phyloP scores from a whole-genome alignment of 2,329 filamentous ascomycete species.

The Cladosporium sphaerospermum region DNA sequence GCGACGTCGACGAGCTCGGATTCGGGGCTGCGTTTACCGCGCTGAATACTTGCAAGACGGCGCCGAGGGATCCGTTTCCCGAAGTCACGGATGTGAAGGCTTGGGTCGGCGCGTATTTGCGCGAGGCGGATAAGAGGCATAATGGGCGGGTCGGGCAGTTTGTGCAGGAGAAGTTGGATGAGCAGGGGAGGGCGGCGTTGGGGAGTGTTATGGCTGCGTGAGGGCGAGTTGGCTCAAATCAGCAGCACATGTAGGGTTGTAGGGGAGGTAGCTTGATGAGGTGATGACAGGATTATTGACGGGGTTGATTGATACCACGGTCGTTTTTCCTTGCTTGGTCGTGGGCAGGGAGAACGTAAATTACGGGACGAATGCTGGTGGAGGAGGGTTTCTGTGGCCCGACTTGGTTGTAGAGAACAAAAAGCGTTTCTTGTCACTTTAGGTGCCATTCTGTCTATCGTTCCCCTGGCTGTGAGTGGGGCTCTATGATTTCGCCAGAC shows the following conservation, averaged over 20 bases:
- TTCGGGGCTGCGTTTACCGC: conserved; percentile 94
- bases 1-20: conserved; percentile 88
- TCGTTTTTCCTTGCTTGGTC: not conserved
- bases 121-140: conserved; percentile 68
- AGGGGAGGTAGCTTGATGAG: not conserved
- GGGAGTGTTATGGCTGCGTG: conserved; percentile 30
- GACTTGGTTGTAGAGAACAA: not conserved
- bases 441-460: too few species aligned
- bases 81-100: conserved; percentile 70
- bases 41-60: conserved; percentile 79
- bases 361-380: not conserved
- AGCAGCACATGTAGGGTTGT: not conserved
- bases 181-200: conserved; percentile 36
- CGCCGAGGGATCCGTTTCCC: conserved; percentile 72
- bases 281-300: not conserved
- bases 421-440: too few species aligned
- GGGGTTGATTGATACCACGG: conserved; percentile 5
- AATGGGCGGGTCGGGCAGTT: conserved; percentile 64
- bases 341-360: not conserved
- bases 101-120: conserved; percentile 80
- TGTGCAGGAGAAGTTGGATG: conserved; percentile 61
- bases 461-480: too few species aligned
- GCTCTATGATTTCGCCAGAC: too few species aligned
- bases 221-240: not conserved
- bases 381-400: too few species aligned